These are phyloP conservation scores for Rhipidocladum racemiflorum DNA, from an alignment of 176 grass and related monocot species.

Conservation along the genomic window DNA sequence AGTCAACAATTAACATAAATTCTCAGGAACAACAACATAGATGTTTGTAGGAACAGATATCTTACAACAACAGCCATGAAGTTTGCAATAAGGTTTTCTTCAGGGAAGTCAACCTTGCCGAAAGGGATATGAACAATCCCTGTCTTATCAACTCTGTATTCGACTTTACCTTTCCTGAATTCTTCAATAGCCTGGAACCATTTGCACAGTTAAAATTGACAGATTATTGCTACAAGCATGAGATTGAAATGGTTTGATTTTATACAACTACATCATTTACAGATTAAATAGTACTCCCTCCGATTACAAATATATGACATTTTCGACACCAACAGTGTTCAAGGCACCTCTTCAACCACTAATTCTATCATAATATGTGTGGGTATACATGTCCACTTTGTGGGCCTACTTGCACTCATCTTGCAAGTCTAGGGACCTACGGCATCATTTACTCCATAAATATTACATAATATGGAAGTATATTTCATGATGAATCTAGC, in stretches of 20 bases:
- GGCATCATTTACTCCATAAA: not conserved
- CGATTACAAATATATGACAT: not conserved
- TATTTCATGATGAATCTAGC: conserved; percentile 2
- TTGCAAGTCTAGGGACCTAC: not conserved
- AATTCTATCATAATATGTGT: not conserved
- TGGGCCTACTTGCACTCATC: not conserved
- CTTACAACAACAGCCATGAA: conserved; percentile 92
- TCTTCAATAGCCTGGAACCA: conserved; percentile 87
- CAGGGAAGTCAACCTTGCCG: conserved; percentile 81
- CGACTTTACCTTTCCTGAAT: conserved; percentile 98
- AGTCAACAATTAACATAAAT: conserved; percentile 29
- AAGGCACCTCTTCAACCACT: not conserved
- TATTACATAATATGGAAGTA: not conserved
- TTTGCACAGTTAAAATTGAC: conserved; percentile 23
- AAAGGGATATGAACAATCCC: conserved; percentile 91
- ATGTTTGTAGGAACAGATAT: conserved; percentile 18
- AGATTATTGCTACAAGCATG: conserved; percentile 17
- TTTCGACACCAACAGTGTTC: not conserved
- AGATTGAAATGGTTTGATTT: not conserved
- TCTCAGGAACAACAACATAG: not conserved
- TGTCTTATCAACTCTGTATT: conserved; percentile 95
- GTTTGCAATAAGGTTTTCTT: conserved; percentile 88
- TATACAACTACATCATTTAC: not conserved
- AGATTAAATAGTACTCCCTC: not conserved
- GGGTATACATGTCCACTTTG: not conserved